Base-by-base conservation (phyloP, 495 filamentous ascomycete genomes). In the Alectoria sarmentosa region DNA sequence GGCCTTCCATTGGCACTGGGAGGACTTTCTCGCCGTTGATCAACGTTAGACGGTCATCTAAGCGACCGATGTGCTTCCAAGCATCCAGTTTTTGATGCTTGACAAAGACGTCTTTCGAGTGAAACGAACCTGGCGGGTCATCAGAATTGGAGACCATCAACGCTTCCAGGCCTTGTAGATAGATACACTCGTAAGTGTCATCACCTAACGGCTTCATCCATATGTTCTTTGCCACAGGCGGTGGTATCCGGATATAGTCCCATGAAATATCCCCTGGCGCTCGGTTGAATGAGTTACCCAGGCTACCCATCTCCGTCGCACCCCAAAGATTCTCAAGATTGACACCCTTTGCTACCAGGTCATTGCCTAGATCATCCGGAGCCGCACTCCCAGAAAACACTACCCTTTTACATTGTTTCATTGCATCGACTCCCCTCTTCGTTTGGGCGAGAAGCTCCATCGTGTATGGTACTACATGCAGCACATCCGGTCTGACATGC, bases 1-100 rank as follows among this genome's bases (percentile, higher is more conserved):
- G 71, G 2, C 83, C 82, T 69, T 90, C 88, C 56, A 87, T 83
- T 0, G 78, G 73, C 7, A 88, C 66, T 0, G 88, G 86, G n/a
- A 87, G 74, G 0, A 88, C 79, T 63, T 91, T 91, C 68, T 90
- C 86, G 0, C 88, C 88, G 63, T 84, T 90, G 9, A 82, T 69
- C 11, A 90, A 78, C 0, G 82, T 86, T 19, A 90, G 78, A 3
- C 80, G 76, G 66, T 88, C 85, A 62, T 91, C 88, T 3, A 82
- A 69, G 9, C 88, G 78, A 7, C 77, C 80, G 26, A 83, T 69
- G 62, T 87, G 89, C 66, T 87, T 89, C 83, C 86, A 91, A 7
- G 81, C 78, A 63, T 81, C 75, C 23, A 84, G 80, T 10, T 78
- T 80, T 0, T 85, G 82, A 61, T 89, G 87, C 28, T 82, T 80